Evolutionary conservation across 2,329 filamentous ascomycete species (phyloP).

Genomic region (Diaporthe citriasiana): DNA sequence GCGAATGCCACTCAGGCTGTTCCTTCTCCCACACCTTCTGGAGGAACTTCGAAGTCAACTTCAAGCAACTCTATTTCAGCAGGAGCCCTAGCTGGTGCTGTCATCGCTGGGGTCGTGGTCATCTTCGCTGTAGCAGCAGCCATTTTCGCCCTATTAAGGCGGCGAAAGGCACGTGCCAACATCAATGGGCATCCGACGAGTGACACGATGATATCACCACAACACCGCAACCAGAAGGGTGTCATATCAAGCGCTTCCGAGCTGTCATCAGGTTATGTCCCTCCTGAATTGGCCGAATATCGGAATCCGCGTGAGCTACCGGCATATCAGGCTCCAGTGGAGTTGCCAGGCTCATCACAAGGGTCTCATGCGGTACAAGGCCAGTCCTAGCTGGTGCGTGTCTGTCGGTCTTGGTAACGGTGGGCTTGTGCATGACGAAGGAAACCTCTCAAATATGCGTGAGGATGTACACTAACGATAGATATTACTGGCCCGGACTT

Average conservation of each 20-base stretch:
- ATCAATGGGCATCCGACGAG: background rate
- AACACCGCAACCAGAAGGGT: background rate
- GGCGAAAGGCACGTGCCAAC: background rate
- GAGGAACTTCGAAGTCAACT: background rate
- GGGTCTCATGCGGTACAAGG: no score
- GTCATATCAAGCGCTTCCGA: background rate
- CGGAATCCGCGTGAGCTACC: background rate
- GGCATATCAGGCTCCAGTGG: background rate
- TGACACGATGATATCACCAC: background rate
- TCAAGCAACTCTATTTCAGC: background rate
- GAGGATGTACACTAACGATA: background rate
- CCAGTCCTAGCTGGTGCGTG: background rate
- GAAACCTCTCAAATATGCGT: background rate
- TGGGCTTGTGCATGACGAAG: background rate
- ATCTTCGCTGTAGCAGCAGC: constrained; percentile 2
- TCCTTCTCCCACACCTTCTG: background rate
- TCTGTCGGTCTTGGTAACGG: no score
- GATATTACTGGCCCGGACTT: background rate
- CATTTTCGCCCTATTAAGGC: background rate
- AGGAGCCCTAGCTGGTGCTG: background rate
- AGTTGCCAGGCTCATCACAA: background rate
- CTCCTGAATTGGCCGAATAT: background rate
- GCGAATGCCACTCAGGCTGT: background rate
- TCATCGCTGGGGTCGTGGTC: background rate
- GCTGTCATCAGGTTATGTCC: background rate